phyloP scores from a whole-genome alignment of 108 stramenopile species.

The Nitzschia sp. region DNA sequence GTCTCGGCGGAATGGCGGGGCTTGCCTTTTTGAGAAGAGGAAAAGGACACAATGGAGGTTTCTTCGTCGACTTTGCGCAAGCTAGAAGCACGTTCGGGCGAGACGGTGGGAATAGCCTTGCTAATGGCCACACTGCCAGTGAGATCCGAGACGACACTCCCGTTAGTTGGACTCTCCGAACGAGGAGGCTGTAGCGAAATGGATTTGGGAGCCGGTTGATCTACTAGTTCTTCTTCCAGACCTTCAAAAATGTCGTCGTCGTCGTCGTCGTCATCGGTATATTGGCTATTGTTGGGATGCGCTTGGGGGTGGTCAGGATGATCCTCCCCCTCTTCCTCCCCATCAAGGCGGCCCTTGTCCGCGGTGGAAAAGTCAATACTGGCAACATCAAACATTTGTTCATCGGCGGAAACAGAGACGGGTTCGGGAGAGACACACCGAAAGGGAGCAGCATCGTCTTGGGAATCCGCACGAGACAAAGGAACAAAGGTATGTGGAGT shows the following conservation, averaged over 20 bases:
- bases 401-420: not conserved
- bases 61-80: not conserved
- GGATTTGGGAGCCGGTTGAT: not conserved
- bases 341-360: too few species aligned
- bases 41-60: not conserved
- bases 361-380: slow-evolving; percentile 4
- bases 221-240: slow-evolving; percentile 11
- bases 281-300: not conserved
- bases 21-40: not conserved
- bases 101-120: not conserved
- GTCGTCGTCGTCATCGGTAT: not conserved
- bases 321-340: too few species aligned
- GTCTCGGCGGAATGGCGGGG: not conserved
- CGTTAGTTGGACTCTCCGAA: not conserved
- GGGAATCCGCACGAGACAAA: not conserved
- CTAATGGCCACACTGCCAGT: slow-evolving; percentile 22
- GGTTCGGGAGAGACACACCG: slow-evolving; percentile 20
- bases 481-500: not conserved
- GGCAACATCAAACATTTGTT: slow-evolving; percentile 8
- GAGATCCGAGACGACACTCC: slow-evolving; percentile 15
- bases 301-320: not conserved
- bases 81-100: not conserved
- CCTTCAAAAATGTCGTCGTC: slow-evolving; percentile 31
- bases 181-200: not conserved
- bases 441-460: not conserved